Evolutionary conservation across 257 asterid species (phyloP), one percentile per base, ranked within the genome.

Genomic region (Mitragyna speciosa): DNA sequence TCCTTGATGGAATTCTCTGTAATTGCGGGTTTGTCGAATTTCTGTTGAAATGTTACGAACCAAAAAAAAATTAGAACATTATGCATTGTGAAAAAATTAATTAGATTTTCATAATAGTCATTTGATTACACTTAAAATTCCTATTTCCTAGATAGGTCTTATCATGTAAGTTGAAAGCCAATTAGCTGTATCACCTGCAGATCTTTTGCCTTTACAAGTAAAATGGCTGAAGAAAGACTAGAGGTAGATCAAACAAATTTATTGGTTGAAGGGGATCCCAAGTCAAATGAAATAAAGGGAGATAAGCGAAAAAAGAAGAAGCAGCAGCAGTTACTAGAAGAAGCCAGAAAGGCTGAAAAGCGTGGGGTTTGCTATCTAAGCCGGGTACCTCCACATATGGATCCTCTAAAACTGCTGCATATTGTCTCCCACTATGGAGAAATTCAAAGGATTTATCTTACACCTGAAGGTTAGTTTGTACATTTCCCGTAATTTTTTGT

Each of bases 341-440:
- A 91, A 82, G 87, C 91, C 24, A 90, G 69, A 63, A 89, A 80
- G 24, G 95, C 91, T 3, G 84, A 85, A 72, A 91, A 82, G 78
- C 91, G 92, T 59, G 98, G 98, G 41, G 93, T 95, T 79, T 93
- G 97, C 85, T 92, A 95, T 82, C 84, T 93, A 79, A 93, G 98
- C 81, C 87, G 99, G 67, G 86, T 93, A 43, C 97, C 99, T 75
- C 99, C 98, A 43, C 97, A 88, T 79, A 92, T 95, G 99, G 88
- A 93, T 76, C 98, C 95, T 31, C 67, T 85, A 85, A 89, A 83
- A 87, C 91, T 95, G 81, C 93, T 97, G 1, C 94, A 92, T 78
- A 85, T 87, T 83, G 85, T 93, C 19, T 86, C 99, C 73, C 93
- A 88, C 73, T 86, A 83, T 73, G 97, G 97, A 66, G 96, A 95